A percentile compares a stretch with the other conserved stretches of the same genome.
phyloP scores from a whole-genome alignment of 2,329 filamentous ascomycete species.

The Clathrospora elynae region DNA sequence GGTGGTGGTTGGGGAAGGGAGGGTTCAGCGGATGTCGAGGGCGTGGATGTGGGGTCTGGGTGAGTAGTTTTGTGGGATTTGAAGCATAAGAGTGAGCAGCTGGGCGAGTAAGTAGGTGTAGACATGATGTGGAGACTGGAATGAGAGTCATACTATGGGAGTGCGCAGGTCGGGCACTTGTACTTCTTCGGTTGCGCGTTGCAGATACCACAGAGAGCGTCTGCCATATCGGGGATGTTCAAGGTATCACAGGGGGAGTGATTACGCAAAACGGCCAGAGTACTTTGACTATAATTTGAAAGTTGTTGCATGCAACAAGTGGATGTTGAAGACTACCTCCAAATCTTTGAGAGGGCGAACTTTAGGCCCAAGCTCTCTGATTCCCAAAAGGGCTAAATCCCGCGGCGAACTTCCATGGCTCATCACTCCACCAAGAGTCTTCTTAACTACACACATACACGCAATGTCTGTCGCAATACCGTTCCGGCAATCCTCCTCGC shows the following conservation, averaged over 20 bases:
- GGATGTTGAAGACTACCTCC: too few relatives aligned
- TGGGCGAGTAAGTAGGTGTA: constrained; percentile 17
- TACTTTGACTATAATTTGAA: too few relatives aligned
- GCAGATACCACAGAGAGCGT: constrained; percentile 52
- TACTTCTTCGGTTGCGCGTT: constrained; percentile 53
- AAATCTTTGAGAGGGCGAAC: background rate
- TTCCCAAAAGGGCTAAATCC: constrained; percentile 36
- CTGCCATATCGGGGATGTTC: constrained; percentile 45
- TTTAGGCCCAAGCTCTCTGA: constrained; percentile 13
- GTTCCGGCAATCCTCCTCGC: constrained; percentile 23
- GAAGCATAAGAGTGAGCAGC: constrained; percentile 43
- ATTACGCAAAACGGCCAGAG: too few relatives aligned
- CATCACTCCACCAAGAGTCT: constrained; percentile 30
- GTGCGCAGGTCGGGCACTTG: constrained; percentile 55
- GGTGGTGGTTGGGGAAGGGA: constrained; percentile 33
- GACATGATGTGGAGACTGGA: background rate
- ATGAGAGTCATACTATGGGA: constrained; percentile 50
- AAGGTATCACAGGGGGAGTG: too few relatives aligned
- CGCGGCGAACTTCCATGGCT: constrained; percentile 34
- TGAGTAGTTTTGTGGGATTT: constrained; percentile 40
- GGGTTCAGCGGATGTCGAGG: constrained; percentile 5
- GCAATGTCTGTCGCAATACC: constrained; percentile 38
- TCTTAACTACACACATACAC: constrained; percentile 8
- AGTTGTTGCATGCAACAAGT: too few relatives aligned
- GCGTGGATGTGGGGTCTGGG: constrained; percentile 6